These are phyloP conservation scores for Kwoniella sp. DNA, from an alignment of 768 basidiomycete species.

Conservation along the genomic window DNA sequence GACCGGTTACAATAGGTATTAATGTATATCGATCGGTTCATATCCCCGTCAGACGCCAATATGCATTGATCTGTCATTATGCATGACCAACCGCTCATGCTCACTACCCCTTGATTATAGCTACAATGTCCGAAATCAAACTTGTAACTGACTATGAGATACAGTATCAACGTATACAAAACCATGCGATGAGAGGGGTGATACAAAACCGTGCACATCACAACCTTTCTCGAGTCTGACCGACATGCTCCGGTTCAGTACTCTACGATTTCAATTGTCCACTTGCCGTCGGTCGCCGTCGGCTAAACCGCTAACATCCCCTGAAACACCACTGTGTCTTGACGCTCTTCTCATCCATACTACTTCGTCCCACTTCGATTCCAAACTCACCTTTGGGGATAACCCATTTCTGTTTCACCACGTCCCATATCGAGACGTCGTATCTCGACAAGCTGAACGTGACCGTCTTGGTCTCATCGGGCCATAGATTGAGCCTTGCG, in stretches of 20 bases:
- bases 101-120: not conserved
- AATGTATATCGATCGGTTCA: no score
- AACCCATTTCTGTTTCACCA: constrained; percentile 46
- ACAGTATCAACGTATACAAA: not conserved
- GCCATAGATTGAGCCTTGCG: constrained; percentile 45
- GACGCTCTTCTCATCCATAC: constrained; percentile 32
- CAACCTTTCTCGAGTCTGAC: no score
- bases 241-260: no score
- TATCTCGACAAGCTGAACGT: constrained; percentile 48
- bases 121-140: not conserved
- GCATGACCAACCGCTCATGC: not conserved
- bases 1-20: no score
- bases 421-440: constrained; percentile 55
- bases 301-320: constrained; percentile 5
- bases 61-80: not conserved
- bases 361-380: constrained; percentile 42
- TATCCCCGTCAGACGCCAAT: not conserved
- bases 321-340: constrained; percentile 19
- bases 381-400: constrained; percentile 47
- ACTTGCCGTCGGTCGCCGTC: no score
- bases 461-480: constrained; percentile 38
- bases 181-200: no score
- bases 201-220: no score
- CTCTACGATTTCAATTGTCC: no score
- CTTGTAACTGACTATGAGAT: not conserved